Evolutionary conservation across 2,329 filamentous ascomycete species (phyloP), one percentile per base, ranked within the genome.

Genomic region (Eurotiales sp.): DNA sequence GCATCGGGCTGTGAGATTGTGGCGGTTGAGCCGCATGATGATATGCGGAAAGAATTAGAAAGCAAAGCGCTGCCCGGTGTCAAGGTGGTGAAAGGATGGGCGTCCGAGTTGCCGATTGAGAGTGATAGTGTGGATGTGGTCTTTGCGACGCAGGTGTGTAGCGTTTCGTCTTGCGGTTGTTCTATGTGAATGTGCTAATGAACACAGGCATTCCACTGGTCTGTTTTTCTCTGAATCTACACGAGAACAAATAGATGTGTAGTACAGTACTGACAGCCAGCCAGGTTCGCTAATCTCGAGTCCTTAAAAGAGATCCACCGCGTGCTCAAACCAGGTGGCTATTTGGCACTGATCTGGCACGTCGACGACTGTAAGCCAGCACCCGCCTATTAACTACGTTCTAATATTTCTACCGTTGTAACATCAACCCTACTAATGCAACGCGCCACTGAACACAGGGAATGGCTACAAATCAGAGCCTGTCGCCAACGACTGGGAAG

Each of bases 301-400:
- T 73, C 85, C 0, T 69, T 90, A 23, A 67, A 72, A 41, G 85
- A 88, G 59, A 85, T 90, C n/a, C 77, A 82, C 58, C 79, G 85
- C 42, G 77, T 86, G 0, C 68, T 90, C 43, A 79, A 78, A 60
- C 82, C 82, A 0, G 77, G 77, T 6, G 79, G 79, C 6, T 74
- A 75, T 23, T 72, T 90, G 23, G 86, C 82, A 12, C 67, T 87
- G 64, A 83, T 90, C 48, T 90, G 87, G 86, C 89, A 88, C 59
- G 73, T 85, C 53, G 85, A 88, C 64, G 83, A 87, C 57, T 88
- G 84, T 85, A 68, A 61, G 77, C 70, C 50, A 4, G 17, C 21
- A 4, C 55, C 52, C 27, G 12, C 40, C 4, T 21, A 19, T 21
- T 15, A 21, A 8, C n/a, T n/a, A n/a, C n/a, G n/a, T n/a, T n/a